Conservation (phyloP, 1,139 yeast genomes). For the Blastobotrys petasosporus region DNA sequence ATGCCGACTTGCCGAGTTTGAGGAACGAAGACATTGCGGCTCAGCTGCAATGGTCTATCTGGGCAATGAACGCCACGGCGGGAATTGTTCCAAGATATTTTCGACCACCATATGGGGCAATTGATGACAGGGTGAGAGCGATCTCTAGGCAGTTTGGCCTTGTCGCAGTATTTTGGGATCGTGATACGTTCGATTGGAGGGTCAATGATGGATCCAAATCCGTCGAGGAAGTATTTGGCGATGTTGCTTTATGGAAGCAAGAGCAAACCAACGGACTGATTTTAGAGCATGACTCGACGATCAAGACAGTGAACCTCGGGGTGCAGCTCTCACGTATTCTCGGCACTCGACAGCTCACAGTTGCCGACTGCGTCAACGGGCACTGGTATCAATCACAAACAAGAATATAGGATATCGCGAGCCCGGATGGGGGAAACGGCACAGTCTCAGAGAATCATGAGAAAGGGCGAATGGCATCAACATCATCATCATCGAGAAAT, state of each 20-base stretch:
- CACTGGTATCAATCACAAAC: constrained; percentile 29
- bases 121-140: constrained; percentile 76
- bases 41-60: constrained; percentile 88
- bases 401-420: constrained; percentile 7
- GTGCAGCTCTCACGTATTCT: constrained; percentile 48
- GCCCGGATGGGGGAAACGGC: constrained; percentile 1
- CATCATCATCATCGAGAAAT: too few species aligned
- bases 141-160: constrained; percentile 81
- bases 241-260: constrained; percentile 48
- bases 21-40: constrained; percentile 78
- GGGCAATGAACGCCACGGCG: constrained; percentile 98
- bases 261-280: constrained; percentile 53
- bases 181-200: constrained; percentile 90
- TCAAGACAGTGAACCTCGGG: constrained; percentile 64
- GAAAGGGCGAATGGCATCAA: too few species aligned
- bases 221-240: constrained; percentile 47
- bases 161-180: constrained; percentile 86
- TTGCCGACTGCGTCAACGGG: constrained; percentile 79
- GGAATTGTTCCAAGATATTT: constrained; percentile 88
- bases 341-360: constrained; percentile 60
- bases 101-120: constrained; percentile 94
- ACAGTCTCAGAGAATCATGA: background rate
- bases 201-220: constrained; percentile 41
- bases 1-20: constrained; percentile 71
- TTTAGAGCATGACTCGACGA: constrained; percentile 76